Evolutionary conservation across 495 filamentous ascomycete genomes (phyloP).

Genomic region (Aspergillus diversus): DNA sequence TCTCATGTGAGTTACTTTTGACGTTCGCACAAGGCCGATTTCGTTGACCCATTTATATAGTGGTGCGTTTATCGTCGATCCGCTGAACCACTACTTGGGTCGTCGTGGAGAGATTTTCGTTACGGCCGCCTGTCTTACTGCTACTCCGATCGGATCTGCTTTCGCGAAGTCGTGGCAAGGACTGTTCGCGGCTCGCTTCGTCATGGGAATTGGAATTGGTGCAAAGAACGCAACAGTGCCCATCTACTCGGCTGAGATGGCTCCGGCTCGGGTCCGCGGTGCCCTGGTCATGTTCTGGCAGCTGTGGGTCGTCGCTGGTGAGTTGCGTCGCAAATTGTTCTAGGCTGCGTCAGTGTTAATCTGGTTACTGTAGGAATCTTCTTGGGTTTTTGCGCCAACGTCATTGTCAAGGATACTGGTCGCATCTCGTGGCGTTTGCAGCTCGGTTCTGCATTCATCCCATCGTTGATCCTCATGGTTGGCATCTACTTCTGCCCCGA

Average conservation of each 20-base stretch:
- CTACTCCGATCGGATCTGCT: conserved; percentile 54
- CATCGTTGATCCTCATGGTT: conserved; percentile 61
- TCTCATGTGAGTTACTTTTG: conserved; percentile 37
- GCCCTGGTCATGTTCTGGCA: conserved; percentile 72
- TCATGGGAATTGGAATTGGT: conserved; percentile 67
- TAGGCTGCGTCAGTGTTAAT: no score
- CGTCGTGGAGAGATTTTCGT: conserved; percentile 62
- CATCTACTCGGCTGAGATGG: conserved; percentile 66
- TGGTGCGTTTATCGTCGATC: conserved; percentile 56
- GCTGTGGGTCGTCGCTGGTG: conserved; percentile 42
- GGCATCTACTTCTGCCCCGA: conserved; percentile 68
- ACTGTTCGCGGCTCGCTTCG: conserved; percentile 56
- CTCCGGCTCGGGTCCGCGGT: conserved; percentile 63
- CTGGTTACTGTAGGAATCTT: conserved; percentile 55
- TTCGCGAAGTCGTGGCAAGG: conserved; percentile 57
- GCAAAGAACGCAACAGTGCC: conserved; percentile 65
- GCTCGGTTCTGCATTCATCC: conserved; percentile 68
- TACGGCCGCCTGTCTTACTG: conserved; percentile 54
- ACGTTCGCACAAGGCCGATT: conserved; percentile 29
- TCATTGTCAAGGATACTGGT: conserved; percentile 60
- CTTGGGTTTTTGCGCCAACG: conserved; percentile 63
- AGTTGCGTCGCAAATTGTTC: conserved; percentile 11
- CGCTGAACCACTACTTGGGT: conserved; percentile 57
- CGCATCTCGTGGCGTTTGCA: conserved; percentile 66
- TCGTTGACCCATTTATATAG: conserved; percentile 35